Conservation (phyloP, 2,329 filamentous ascomycete genomes). For the Colletotrichum coccodes region DNA sequence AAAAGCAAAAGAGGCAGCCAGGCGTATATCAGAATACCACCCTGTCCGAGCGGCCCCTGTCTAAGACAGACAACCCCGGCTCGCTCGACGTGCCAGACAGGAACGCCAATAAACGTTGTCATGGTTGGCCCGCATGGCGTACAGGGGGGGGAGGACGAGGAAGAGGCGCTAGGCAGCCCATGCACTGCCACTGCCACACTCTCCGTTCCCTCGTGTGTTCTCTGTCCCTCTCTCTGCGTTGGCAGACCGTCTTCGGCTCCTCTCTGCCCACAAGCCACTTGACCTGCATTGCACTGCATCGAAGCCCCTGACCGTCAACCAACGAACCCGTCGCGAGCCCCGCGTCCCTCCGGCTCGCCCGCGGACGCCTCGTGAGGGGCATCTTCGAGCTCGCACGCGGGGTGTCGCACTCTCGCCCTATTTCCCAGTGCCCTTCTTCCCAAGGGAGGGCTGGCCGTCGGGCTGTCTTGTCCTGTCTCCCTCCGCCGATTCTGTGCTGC, state of each 20-base stretch:
- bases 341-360: not conserved
- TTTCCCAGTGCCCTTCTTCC: not conserved
- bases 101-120: constrained; percentile 1
- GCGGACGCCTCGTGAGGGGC: constrained; percentile 9
- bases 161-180: constrained; percentile 22
- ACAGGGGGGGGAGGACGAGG: not conserved
- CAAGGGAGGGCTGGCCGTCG: too few species aligned
- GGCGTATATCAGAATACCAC: constrained; percentile 2
- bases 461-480: not conserved
- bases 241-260: not conserved
- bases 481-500: not conserved
- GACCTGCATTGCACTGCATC: not conserved
- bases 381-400: not conserved
- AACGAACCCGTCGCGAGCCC: not conserved
- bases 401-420: not conserved
- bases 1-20: constrained; percentile 29
- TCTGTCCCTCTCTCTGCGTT: not conserved
- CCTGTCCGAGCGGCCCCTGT: constrained; percentile 21
- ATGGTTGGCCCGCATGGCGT: not conserved
- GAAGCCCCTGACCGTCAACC: not conserved
- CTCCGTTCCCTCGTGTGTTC: not conserved
- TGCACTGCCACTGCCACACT: constrained; percentile 28
- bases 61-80: not conserved
- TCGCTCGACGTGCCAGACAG: not conserved
- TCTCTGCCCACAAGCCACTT: not conserved